Conservation (phyloP, 139 green algal genomes). For the Asterochloris erici region DNA sequence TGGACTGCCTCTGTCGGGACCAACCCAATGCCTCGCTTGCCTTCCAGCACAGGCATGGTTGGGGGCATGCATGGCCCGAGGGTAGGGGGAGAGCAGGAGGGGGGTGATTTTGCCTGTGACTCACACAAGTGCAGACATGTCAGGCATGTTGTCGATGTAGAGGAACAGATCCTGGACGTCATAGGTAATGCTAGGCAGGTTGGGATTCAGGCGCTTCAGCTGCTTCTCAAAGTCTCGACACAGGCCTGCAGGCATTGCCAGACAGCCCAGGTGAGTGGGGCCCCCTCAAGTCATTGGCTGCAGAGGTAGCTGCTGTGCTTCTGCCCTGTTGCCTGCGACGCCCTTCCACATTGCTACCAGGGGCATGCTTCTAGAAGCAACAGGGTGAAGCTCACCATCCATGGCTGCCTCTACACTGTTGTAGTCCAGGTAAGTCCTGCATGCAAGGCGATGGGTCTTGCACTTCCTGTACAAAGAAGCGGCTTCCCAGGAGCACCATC, state of each 20-base stretch:
- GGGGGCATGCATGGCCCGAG: neutral
- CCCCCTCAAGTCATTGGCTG: too few species aligned
- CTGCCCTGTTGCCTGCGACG: too few species aligned
- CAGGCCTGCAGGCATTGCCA: conserved; percentile 27
- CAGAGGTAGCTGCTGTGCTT: too few species aligned
- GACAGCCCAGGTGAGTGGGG: too few species aligned
- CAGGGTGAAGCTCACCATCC: conserved; percentile 24
- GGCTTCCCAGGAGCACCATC: too few species aligned
- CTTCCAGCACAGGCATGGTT: too few species aligned
- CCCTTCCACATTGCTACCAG: too few species aligned
- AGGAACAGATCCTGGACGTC: conserved; percentile 46
- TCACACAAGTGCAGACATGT: conserved; percentile 26
- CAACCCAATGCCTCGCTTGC: too few species aligned
- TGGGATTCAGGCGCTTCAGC: conserved; percentile 47
- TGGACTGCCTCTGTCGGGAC: too few species aligned
- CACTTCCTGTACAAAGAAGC: too few species aligned
- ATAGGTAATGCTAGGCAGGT: conserved; percentile 47
- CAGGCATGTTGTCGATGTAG: conserved; percentile 34
- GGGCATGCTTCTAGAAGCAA: neutral
- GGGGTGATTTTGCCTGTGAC: neutral
- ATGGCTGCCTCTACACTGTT: conserved; percentile 26
- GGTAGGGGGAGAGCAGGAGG: neutral
- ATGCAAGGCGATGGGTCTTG: too few species aligned
- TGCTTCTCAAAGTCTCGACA: conserved; percentile 48
- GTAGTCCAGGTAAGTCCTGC: conserved; percentile 38